A percentile compares a stretch with the other conserved stretches of the same genome.
Conservation (phyloP, 306 rosid genomes). For the Quercus ilex region DNA sequence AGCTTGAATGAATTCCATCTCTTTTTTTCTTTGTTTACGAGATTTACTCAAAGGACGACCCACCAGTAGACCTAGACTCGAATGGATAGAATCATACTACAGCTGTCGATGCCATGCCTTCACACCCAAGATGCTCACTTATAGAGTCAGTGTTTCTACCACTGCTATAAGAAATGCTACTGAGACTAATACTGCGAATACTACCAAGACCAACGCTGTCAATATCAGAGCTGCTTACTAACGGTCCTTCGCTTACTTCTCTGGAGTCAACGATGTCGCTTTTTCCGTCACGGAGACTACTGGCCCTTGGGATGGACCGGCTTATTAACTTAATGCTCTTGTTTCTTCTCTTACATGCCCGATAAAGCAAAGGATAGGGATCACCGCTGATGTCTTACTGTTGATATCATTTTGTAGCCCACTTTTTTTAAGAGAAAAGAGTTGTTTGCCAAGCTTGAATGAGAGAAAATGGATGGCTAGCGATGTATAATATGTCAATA, state of each 20-base stretch:
- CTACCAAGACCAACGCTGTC: no score
- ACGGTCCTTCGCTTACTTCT: no score
- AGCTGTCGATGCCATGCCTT: rapidly evolving
- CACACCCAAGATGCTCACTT: not conserved
- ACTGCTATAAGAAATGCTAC: no score
- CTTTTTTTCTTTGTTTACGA: not conserved
- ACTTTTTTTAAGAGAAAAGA: no score
- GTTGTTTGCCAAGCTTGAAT: not conserved
- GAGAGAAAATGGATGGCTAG: not conserved
- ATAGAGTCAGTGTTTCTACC: no score
- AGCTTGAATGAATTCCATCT: not conserved
- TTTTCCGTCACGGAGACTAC: not conserved
- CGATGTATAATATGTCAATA: not conserved
- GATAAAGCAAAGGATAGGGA: not conserved
- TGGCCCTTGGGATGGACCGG: not conserved
- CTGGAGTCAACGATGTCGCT: rapidly evolving
- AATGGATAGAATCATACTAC: not conserved
- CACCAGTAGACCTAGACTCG: not conserved
- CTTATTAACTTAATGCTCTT: not conserved
- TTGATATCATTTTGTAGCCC: not conserved
- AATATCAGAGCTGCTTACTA: no score
- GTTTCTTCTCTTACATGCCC: not conserved
- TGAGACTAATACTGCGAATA: no score
- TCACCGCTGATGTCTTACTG: not conserved
- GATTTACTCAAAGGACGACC: not conserved